Evolutionary conservation across 2,329 filamentous ascomycete species (phyloP), one percentile per base, ranked within the genome.

Genomic region (Nigrospora osmanthi): DNA sequence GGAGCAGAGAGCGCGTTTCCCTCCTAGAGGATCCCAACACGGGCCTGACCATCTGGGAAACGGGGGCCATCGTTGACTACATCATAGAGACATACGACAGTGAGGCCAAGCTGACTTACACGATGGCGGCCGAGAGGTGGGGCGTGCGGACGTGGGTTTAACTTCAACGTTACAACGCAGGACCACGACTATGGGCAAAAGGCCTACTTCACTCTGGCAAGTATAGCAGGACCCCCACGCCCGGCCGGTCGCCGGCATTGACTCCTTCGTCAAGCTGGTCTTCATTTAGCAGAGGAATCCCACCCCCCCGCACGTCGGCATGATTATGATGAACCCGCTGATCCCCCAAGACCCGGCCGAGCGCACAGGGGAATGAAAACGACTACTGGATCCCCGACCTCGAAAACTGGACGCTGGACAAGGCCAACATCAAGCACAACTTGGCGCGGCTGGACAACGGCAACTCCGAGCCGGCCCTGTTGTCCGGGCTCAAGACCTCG

Each of bases 351-450:
- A 38, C 19, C 36, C 23, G n/a, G n/a, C 14, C 5, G 19, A 19
- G 14, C 12, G 36, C 14, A 15, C 69, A 68, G 6, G 85, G 79
- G 58, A 78, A 84, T 58, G 67, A 73, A 52, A 83, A 83, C 67
- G 78, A 75, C 52, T 84, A 84, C 60, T 82, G 78, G 78, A 70
- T 81, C 23, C 74, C 77, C 54, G 81, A 82, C 58, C 67, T 35
- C 6, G 42, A 39, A 12, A 37, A 36, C n/a, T 83, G 77, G 76
- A 28, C 41, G 4, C 33, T 47, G 4, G 64, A 72, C 40, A 66
- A 47, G 28, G 42, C 45, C 40, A 19, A 33, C 40, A 35, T 35
- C 34, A 35, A n/a, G 40, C 40, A 13, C 23, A 40, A 32, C 38
- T 15, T 16, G 12, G 15, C 19, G 16, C 23, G 16, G 10, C 9